phyloP scores from a whole-genome alignment of 495 filamentous ascomycete genomes.

The Neurospora cerealis region DNA sequence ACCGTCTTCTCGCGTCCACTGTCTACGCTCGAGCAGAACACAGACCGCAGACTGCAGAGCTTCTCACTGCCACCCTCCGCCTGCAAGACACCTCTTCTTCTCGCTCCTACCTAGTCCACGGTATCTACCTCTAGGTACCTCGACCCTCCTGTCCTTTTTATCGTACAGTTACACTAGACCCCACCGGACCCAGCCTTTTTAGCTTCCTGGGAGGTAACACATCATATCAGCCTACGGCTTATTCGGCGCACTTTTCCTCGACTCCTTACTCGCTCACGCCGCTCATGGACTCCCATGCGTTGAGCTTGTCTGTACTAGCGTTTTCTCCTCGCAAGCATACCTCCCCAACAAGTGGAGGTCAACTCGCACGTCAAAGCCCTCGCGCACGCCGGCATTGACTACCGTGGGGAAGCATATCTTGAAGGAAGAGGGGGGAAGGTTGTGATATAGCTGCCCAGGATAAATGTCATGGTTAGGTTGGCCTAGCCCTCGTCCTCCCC shows the following conservation, averaged over 20 bases:
- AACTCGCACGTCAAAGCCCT: conserved; percentile 6
- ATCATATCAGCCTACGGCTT: conserved; percentile 42
- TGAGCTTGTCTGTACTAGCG: conserved; percentile 8
- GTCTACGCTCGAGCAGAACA: not conserved
- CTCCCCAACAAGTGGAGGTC: conserved; percentile 3
- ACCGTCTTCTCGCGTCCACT: conserved; percentile 7
- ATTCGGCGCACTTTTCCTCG: conserved; percentile 37
- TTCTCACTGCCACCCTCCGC: conserved; percentile 19
- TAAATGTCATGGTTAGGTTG: not conserved
- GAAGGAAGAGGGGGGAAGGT: not conserved
- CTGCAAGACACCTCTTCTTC: conserved; percentile 20
- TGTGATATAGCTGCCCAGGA: not conserved
- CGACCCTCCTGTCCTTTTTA: conserved; percentile 12
- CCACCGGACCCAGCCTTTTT: conserved; percentile 14
- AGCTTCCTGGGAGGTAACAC: conserved; percentile 13
- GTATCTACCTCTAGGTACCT: not conserved
- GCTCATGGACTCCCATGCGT: not conserved
- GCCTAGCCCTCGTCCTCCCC: not conserved
- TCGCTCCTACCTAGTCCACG: conserved; percentile 7
- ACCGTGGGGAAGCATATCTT: conserved; percentile 6
- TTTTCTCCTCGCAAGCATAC: not conserved
- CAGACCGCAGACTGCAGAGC: not conserved
- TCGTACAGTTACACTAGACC: conserved; percentile 20
- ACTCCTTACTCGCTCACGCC: conserved; percentile 6
- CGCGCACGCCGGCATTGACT: conserved; percentile 15